Evolutionary conservation across 1,284 basidiomycete species (phyloP), one percentile per base, ranked within the genome.

Genomic region (Inonotus obliquus): DNA sequence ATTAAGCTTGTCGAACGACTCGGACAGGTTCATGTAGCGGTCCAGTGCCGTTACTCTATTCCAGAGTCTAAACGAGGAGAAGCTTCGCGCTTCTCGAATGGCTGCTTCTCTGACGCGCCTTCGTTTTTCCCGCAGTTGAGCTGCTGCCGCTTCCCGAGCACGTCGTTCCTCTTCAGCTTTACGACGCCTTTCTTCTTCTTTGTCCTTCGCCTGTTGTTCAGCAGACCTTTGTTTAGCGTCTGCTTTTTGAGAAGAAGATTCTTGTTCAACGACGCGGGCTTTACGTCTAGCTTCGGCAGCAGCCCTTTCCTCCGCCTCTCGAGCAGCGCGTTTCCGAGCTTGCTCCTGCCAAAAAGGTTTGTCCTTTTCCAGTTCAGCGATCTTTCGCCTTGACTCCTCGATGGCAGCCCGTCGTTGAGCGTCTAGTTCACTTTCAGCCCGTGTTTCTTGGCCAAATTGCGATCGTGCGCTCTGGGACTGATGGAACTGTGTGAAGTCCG

Each of bases 351-450:
- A 88, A 9, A 89, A 65, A 0, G 83, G 85, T 13, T 78, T 72
- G 71, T 89, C 86, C 53, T 74, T 77, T 69, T 91, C 86, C 1
- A 91, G 79, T 65, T 88, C 85, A 7, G 81, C 83, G 57, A 89
- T 77, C 68, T 88, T 90, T 52, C 82, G 78, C 44, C 81, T 79
- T 1, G 88, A 89, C 68, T 86, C 84, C 21, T 79, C 83, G 62
- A 89, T 80, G n/a, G 73, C 74, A 11, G 78, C 79, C 61, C 70
- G 73, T 58, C 76, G 51, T 17, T 37, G 39, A 19, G 52, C 51
- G 23, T 67, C 65, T 17, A 57, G 55, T 2, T 63, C 60, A 17
- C 41, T n/a, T 27, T 63, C 65, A 19, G 37, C 47, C 7, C 19
- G 61, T 17, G 44, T 35, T 19, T 58, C 56, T 38, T 38, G 56